These are phyloP conservation scores for Jaapia argillacea DNA, from an alignment of 768 basidiomycete species.

Conservation along the genomic window DNA sequence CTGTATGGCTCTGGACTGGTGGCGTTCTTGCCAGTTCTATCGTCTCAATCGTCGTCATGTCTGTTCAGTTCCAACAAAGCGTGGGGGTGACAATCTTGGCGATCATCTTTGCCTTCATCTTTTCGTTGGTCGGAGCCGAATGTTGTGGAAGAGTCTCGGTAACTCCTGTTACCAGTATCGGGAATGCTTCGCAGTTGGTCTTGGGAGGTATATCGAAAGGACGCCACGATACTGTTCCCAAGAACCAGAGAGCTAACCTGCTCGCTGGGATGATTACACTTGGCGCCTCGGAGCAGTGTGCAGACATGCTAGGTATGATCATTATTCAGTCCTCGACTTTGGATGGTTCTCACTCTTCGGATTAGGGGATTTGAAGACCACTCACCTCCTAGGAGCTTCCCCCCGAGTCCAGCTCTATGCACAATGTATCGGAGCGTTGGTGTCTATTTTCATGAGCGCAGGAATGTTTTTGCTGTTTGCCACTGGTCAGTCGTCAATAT, in stretches of 20 bases:
- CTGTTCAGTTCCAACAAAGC: no score
- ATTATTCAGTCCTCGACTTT: not conserved
- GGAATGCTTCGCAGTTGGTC: slow-evolving; percentile 3
- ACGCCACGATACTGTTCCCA: slow-evolving; percentile 3
- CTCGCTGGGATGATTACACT: slow-evolving; percentile 13
- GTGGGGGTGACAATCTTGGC: slow-evolving; percentile 13
- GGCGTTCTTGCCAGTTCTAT: no score
- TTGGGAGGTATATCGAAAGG: slow-evolving; percentile 14
- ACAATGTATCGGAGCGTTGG: slow-evolving; percentile 14
- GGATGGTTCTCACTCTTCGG: not conserved
- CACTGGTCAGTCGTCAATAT: no score
- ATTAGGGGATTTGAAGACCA: slow-evolving; percentile 14
- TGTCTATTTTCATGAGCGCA: slow-evolving; percentile 15
- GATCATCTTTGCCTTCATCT: slow-evolving; percentile 13
- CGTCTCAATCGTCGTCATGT: no score
- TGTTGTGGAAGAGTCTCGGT: slow-evolving; percentile 12
- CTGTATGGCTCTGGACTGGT: no score
- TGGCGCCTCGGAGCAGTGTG: slow-evolving; percentile 12
- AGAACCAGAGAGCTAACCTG: slow-evolving; percentile 12
- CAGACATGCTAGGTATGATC: slow-evolving; percentile 13
- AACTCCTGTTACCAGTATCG: slow-evolving; percentile 11
- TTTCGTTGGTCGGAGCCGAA: slow-evolving; percentile 14
- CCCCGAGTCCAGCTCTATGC: slow-evolving; percentile 17
- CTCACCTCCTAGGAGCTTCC: slow-evolving; percentile 13
- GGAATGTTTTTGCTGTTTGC: slow-evolving; percentile 13